Percentiles rank a stretch among this genome's conserved stretches.
These are phyloP conservation scores for Oryza brachyantha DNA, from an alignment of 176 grass and related monocot species.

Conservation along the genomic window DNA sequence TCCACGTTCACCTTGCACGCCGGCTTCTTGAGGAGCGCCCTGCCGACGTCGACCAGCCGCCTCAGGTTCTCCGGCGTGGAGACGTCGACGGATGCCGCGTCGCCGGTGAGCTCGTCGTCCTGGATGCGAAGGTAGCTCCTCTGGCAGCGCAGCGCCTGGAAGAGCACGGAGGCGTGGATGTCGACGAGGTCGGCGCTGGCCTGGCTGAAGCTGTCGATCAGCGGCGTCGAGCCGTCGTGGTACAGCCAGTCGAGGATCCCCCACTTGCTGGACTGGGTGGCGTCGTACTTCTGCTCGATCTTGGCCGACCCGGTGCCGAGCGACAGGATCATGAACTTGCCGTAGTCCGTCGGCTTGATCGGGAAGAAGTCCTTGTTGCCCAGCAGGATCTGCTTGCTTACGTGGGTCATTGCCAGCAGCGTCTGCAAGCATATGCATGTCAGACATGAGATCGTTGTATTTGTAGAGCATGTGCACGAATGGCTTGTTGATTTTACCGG, in stretches of 20 bases:
- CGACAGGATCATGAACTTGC: constrained; percentile 52
- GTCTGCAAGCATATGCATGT: constrained; percentile 34
- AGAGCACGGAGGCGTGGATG: constrained; percentile 56
- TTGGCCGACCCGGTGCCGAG: constrained; percentile 58
- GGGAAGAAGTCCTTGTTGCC: constrained; percentile 33
- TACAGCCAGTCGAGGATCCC: constrained; percentile 59
- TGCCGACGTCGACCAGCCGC: constrained; percentile 31
- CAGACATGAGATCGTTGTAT: background rate
- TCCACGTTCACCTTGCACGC: constrained; percentile 55
- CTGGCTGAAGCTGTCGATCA: constrained; percentile 67
- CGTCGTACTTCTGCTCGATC: constrained; percentile 39
- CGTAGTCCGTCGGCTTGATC: constrained; percentile 35
- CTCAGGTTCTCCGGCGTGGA: constrained; percentile 40
- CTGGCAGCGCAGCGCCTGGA: constrained; percentile 37
- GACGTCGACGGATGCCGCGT: constrained; percentile 33
- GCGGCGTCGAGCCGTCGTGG: constrained; percentile 24
- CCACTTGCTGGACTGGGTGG: constrained; percentile 25
- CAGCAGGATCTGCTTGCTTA: constrained; percentile 50
- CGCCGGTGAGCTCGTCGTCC: constrained; percentile 38
- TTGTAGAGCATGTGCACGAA: background rate
- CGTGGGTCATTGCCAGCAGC: constrained; percentile 50
- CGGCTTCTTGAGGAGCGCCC: constrained; percentile 28
- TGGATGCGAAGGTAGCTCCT: constrained; percentile 58
- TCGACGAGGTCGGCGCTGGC: constrained; percentile 65
- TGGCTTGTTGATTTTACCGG: constrained; percentile 23